Base-by-base conservation (phyloP, 768 basidiomycete genomes). In the Amanita polypyramis region DNA sequence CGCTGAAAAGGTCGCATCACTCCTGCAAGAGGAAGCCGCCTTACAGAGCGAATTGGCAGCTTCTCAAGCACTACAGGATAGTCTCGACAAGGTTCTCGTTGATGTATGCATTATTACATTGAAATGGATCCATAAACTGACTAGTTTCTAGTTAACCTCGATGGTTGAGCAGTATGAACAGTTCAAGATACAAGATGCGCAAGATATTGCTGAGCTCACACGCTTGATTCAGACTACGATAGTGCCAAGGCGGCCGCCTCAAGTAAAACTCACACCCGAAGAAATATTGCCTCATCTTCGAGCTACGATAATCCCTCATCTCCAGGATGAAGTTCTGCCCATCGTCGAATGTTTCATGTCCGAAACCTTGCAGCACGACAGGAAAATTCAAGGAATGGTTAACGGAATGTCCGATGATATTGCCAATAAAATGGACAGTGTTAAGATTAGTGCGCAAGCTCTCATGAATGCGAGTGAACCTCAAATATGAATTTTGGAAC, bases 161-260 rank as follows among this genome's bases (percentile, higher is more conserved):
- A 14, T 49, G 45, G 55, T 60, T n/a, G 57, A 58, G 25, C 35
- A 54, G 23, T 45, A 52, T 33, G 53, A 59, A 32, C 42, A 41
- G 46, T 52, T 54, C 54, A 58, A 57, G 21, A 30, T 51, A 33
- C 55, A 55, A 35, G 58, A 64, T 34, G 44, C 34, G 4, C 46
- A 33, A 6, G 48, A 51, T 25, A 60, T 68, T 11, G 45, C 54
- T 20, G 53, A 55, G 6, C 41, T 68, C 17, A 60, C 53, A 12
- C 49, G 51, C 7, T 56, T 62, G 42, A 41, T 67, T 0, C 56
- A 58, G 32, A 51, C 44, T 7, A 60, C 65, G 11, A 53, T 58
- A 30, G 43, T 50, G 17, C 44, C 43, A 30, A 50, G 43, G 7
- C 52, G 54, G n/a, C 49, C 51, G 14, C 47, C 55, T 36, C 50